These are phyloP conservation scores for Acanthamoeba triangularis DNA, from an alignment of 208 protist genomes.

Conservation along the genomic window DNA sequence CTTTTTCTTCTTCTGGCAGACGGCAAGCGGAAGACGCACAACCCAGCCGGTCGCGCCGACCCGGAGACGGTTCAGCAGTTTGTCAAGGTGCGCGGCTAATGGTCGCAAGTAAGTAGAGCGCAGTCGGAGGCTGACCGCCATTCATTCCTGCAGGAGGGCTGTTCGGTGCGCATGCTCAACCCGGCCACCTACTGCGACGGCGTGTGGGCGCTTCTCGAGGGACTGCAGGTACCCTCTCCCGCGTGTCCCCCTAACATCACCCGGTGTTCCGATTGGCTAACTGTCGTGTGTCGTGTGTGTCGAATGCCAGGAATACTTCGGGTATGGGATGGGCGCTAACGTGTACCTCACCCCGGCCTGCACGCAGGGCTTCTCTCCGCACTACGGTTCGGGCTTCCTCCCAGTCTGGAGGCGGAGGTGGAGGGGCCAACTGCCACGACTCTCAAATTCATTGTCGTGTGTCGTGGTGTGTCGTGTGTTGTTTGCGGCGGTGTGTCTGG, in stretches of 20 bases:
- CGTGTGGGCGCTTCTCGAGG: neutral
- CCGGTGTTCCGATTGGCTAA: neutral
- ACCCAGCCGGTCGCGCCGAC: neutral
- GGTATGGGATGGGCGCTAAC: slow-evolving; percentile 94
- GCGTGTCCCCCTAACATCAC: neutral
- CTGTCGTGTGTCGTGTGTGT: slow-evolving; percentile 87
- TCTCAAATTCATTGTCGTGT: neutral
- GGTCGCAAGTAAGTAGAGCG: too few relatives aligned
- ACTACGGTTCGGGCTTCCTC: too few relatives aligned
- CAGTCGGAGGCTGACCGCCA: too few relatives aligned
- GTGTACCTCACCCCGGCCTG: slow-evolving; percentile 96
- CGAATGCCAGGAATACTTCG: slow-evolving; percentile 92
- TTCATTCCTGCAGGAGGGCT: slow-evolving; percentile 1
- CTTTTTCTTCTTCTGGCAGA: neutral
- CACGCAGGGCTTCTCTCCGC: slow-evolving; percentile 84
- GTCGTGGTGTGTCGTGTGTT: too few relatives aligned
- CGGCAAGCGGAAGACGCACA: slow-evolving; percentile 20
- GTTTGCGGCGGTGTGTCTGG: too few relatives aligned
- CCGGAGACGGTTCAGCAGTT: neutral
- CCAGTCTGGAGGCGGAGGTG: too few relatives aligned
- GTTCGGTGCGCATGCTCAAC: slow-evolving; percentile 38
- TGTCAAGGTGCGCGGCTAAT: too few relatives aligned
- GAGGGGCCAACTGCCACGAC: too few relatives aligned
- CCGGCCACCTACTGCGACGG: slow-evolving; percentile 72
- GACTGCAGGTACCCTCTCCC: neutral